A percentile compares a stretch with the other conserved stretches of the same genome.
Evolutionary conservation across 2,329 filamentous ascomycete genomes (phyloP).

Genomic region (Incumbomyces delicatus): DNA sequence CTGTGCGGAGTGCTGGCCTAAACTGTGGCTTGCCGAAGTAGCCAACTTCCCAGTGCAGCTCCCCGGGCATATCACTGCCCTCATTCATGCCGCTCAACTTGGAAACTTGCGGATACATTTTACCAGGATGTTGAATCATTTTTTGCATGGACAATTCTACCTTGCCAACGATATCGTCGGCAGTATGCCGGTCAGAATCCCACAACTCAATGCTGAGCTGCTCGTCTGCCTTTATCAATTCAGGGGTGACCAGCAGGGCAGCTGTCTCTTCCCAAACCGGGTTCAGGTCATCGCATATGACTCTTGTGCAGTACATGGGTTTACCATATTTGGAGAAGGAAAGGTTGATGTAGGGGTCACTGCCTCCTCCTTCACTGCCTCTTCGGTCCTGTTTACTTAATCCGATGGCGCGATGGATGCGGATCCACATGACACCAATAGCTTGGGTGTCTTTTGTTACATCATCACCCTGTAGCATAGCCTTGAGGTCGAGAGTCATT

Average conservation of each 20-base stretch:
- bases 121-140: slow-evolving; percentile 85
- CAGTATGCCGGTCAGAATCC: slow-evolving; percentile 87
- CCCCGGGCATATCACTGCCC: slow-evolving; percentile 80
- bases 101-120: slow-evolving; percentile 83
- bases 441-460: slow-evolving; percentile 79
- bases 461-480: slow-evolving; percentile 82
- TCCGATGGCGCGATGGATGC: slow-evolving; percentile 77
- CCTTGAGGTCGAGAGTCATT: slow-evolving; percentile 81
- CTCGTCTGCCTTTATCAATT: slow-evolving; percentile 87
- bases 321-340: slow-evolving; percentile 95
- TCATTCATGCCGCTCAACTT: slow-evolving; percentile 74
- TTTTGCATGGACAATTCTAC: slow-evolving; percentile 89
- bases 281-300: slow-evolving; percentile 90
- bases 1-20: slow-evolving; percentile 70
- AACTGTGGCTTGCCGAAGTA: slow-evolving; percentile 90
- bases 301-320: slow-evolving; percentile 92
- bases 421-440: slow-evolving; percentile 81
- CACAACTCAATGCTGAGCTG: slow-evolving; percentile 88
- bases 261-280: slow-evolving; percentile 85
- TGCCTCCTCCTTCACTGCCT: slow-evolving; percentile 75
- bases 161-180: slow-evolving; percentile 92
- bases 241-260: slow-evolving; percentile 74
- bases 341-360: slow-evolving; percentile 90
- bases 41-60: slow-evolving; percentile 92
- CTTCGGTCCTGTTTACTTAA: slow-evolving; percentile 85